Conservation (phyloP, 805 yeast species). For the Alloascoidea hylecoeti region DNA sequence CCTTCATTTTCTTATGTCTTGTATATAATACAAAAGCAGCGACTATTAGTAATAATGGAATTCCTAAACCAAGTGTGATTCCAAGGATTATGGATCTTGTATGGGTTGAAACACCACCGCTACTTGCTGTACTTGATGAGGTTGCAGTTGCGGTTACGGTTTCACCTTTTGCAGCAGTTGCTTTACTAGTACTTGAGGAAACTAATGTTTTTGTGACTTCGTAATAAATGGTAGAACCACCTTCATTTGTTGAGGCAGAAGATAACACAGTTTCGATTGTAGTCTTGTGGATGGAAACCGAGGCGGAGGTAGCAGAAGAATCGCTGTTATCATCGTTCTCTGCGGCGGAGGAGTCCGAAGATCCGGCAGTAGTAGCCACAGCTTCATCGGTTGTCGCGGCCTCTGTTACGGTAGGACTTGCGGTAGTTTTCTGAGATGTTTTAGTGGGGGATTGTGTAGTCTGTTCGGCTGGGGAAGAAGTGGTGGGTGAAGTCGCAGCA, state of each 20-base stretch:
- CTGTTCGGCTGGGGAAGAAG: too few relatives aligned
- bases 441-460: too few relatives aligned
- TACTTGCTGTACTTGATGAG: background rate
- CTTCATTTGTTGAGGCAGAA: background rate
- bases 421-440: too few relatives aligned
- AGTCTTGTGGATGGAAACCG: slow-evolving; percentile 3
- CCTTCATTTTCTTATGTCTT: slow-evolving; percentile 9
- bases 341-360: too few relatives aligned
- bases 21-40: slow-evolving; percentile 12
- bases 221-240: background rate
- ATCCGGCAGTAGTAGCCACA: too few relatives aligned
- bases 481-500: background rate
- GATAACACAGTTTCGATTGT: too few relatives aligned
- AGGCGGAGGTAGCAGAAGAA: background rate
- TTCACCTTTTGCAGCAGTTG: background rate
- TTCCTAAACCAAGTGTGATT: slow-evolving; percentile 59
- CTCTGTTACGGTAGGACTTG: too few relatives aligned
- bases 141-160: background rate
- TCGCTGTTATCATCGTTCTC: too few relatives aligned
- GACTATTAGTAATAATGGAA: slow-evolving; percentile 34
- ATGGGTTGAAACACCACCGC: slow-evolving; percentile 28
- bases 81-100: slow-evolving; percentile 47
- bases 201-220: background rate
- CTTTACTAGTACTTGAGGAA: background rate
- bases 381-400: too few relatives aligned